Base-by-base conservation (phyloP, 306 rosid genomes). In the Vigna angularis region DNA sequence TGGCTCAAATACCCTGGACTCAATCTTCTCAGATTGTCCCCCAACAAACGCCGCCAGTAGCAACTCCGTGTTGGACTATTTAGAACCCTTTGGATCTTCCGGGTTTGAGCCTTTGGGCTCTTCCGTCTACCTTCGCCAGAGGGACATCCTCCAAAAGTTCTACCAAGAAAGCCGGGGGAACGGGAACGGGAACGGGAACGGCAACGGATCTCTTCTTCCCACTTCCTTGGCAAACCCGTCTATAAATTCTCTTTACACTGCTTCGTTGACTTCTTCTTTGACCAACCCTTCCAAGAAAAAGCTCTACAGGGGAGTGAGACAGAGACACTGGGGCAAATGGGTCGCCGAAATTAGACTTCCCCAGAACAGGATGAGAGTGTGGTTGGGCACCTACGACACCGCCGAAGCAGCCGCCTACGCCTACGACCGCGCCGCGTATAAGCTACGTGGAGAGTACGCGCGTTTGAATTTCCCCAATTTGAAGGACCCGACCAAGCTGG, bases 241-340 rank as follows among this genome's bases (percentile, higher is more conserved):
- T 3, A 11, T 45, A 12, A 45, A 12, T 15, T 63, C 71, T 4
- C 66, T 40, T 16, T 66, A 44, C 32, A 14, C 84, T 0, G 79
- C 26, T 16, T 58, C 75, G 14, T 56, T 68, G 62, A 47, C 22
- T 24, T 49, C 76, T 1, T 40, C 81, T 14, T 49, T 69, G 20
- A 26, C 55, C 12, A 79, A 49, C 20, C 87, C 90, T 7, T 16
- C 51, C 57, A 89, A 89, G 93, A 91, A 90, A 26, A 96, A 93
- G 72, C 83, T 87, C 0, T 96, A 96, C 91, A 96, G 99, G 78
- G 99, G 99, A 66, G 99, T 96, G 85, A 89, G 99, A 16, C 98
- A 96, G 93, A 93, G 99, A 71, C 96, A 96, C 57, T 96, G 99
- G 99, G 99, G 98, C 18, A 96, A 96, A 85, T 96, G 99, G 99